Evolutionary conservation across 768 basidiomycete genomes (phyloP).

Genomic region (Goffeauzyma gilvescens): DNA sequence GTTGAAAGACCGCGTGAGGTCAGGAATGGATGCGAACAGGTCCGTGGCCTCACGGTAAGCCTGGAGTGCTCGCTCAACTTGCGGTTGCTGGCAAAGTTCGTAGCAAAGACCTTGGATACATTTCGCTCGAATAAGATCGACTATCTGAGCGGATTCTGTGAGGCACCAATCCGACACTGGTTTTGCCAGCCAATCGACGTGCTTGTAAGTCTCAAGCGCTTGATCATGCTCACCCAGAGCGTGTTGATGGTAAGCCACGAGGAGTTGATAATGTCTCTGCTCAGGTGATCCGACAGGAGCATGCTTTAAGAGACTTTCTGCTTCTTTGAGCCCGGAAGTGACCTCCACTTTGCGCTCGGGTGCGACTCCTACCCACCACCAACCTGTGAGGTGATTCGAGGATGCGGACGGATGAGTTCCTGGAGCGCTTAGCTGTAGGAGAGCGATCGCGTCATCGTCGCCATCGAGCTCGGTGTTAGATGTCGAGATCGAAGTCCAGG

Average conservation of each 20-base stretch:
- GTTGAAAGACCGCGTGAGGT: slow-evolving; percentile 8
- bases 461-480: no score
- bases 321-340: not conserved
- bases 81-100: slow-evolving; percentile 35
- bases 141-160: slow-evolving; percentile 24
- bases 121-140: slow-evolving; percentile 54
- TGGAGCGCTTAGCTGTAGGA: not conserved
- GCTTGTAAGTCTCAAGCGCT: slow-evolving; percentile 38
- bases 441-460: not conserved
- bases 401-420: not conserved
- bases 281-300: slow-evolving; percentile 7
- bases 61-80: slow-evolving; percentile 14
- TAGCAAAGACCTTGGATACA: slow-evolving; percentile 50
- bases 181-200: slow-evolving; percentile 43
- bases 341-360: not conserved
- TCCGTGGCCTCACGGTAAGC: slow-evolving; percentile 18
- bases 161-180: slow-evolving; percentile 1
- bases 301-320: slow-evolving; percentile 2
- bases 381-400: not conserved
- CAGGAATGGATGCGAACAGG: slow-evolving; percentile 12
- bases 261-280: slow-evolving; percentile 50
- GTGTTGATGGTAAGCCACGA: slow-evolving; percentile 62
- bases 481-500: no score
- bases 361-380: not conserved
- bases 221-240: slow-evolving; percentile 48